Base-by-base conservation (phyloP, 2,329 filamentous ascomycete genomes). In the Plectosphaerella sp. region DNA sequence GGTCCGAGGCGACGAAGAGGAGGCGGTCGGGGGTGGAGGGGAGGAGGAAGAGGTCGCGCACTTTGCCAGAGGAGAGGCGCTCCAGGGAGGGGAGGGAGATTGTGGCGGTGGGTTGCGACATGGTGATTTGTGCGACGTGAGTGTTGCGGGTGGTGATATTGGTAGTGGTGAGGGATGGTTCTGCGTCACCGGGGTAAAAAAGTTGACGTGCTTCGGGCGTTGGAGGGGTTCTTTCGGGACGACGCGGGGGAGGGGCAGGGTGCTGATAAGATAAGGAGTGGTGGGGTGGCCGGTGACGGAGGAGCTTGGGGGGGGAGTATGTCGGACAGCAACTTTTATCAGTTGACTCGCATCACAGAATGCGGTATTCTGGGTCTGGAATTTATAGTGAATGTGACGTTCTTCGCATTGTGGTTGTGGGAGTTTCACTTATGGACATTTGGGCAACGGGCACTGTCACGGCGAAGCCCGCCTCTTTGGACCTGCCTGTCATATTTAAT, bases 1-100 rank as follows among this genome's bases (percentile, higher is more conserved):
- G 87, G 73, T 97, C 92, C 14, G 89, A 88, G 22, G 89, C 87
- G 51, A 92, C 84, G 66, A 96, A 93, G 52, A 96, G 85, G 5
- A 96, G 81, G 3, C 83, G 87, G 52, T 80, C 72, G 41, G 56
- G 48, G 43, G 61, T 53, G 52, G 83, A 74, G 65, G 89, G 83
- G 50, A 95, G 74, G 55, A 82, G 77, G 69, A 90, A 96, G 37
- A 95, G 79, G 64, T 95, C 89, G 63, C 90, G 84, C 24, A 95
- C 91, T 73, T 95, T 95, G 61, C 78, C 75, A 36, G 67, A 66
- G 37, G 64, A 63, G 47, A 66, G 50, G 50, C 53, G 57, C 50
- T 57, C 52, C 33, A 58, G 52, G 43, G 54, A 51, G 42, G 56
- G 52, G 39, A 58, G 35, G 48, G 52, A 45, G 50, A 58, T 48